phyloP scores from a whole-genome alignment of 2,329 filamentous ascomycete species.

The Sporothrix protearum region DNA sequence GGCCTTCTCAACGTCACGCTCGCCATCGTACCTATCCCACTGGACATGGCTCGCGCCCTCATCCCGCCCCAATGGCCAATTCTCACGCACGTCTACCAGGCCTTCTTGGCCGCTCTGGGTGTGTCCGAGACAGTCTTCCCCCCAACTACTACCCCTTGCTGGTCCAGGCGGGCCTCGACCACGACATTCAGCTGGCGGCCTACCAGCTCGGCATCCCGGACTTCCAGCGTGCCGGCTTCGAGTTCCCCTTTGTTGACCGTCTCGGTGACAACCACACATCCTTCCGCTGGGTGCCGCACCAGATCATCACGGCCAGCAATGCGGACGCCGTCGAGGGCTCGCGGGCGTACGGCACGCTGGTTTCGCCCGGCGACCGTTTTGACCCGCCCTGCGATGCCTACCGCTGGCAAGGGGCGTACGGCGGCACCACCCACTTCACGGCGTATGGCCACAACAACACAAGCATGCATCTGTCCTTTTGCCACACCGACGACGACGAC shows the following conservation, averaged over 20 bases:
- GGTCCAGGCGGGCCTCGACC: constrained; percentile 48
- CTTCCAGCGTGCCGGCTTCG: constrained; percentile 49
- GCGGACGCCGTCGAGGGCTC: constrained; percentile 44
- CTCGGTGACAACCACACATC: constrained; percentile 48
- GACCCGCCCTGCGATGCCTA: constrained; percentile 51
- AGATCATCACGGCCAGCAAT: constrained; percentile 46
- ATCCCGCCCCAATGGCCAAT: constrained; percentile 50
- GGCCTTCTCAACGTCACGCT: constrained; percentile 54
- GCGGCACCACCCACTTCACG: neutral
- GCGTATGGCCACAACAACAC: neutral
- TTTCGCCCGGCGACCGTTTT: constrained; percentile 42
- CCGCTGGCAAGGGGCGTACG: constrained; percentile 13
- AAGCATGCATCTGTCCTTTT: neutral
- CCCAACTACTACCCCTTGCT: constrained; percentile 51
- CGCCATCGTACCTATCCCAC: constrained; percentile 49
- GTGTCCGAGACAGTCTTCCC: constrained; percentile 32
- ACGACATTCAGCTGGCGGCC: constrained; percentile 46
- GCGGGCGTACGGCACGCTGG: constrained; percentile 43
- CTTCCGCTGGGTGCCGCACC: constrained; percentile 49
- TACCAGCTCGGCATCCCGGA: constrained; percentile 42
- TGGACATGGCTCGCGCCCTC: constrained; percentile 44
- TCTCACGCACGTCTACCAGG: constrained; percentile 46
- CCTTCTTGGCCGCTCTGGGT: constrained; percentile 45
- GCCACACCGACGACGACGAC: too few relatives aligned
- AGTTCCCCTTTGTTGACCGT: constrained; percentile 55